Base-by-base conservation (phyloP, 1,139 yeast species). In the Pichia sp. region DNA sequence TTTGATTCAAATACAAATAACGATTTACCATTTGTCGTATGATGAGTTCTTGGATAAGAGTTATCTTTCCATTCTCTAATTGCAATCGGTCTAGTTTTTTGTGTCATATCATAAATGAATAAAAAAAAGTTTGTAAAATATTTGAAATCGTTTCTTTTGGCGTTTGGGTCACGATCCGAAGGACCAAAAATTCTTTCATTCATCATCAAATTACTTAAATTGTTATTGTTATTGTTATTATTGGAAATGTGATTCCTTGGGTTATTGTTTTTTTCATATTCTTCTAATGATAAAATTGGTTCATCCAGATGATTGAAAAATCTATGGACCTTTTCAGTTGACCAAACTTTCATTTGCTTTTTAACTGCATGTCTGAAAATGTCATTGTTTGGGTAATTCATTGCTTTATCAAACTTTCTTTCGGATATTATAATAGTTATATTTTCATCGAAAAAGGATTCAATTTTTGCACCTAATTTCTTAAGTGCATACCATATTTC, bases 181-280 rank as follows among this genome's bases (percentile, higher is more conserved):
- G 96, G 85, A 11, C 96, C 96, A 62, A 80, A 80, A 23, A 87
- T 70, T 60, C 87, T 86, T 63, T 94, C 98, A 61, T 87, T 90
- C 54, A 80, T 80, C 56, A 90, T 74, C 55, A 92, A 71, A 49
- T 82, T 78, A 41, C 84, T 80, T 50, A 92, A 72, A 47, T 67
- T 52, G 38, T 53, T 51, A 29, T 43, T 47, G 11, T 36, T 43
- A 25, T 27, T 39, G 18, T 26, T 42, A 13, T 25, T n/a, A 30
- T n/a, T 24, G 5, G 13, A 16, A 16, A 41, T 42, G 27, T 41
- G 42, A 39, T 35, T 40, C 7, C 13, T 45, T 15, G 50, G 47
- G 38, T 51, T 41, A 12, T 43, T 36, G 5, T 55, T 52, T 5
- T 35, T 34, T 25, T 46, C 37, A n/a, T 42, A 45, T 13, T 45